phyloP scores from a whole-genome alignment of 306 rosid genomes.

The Dryas alaskensis region DNA sequence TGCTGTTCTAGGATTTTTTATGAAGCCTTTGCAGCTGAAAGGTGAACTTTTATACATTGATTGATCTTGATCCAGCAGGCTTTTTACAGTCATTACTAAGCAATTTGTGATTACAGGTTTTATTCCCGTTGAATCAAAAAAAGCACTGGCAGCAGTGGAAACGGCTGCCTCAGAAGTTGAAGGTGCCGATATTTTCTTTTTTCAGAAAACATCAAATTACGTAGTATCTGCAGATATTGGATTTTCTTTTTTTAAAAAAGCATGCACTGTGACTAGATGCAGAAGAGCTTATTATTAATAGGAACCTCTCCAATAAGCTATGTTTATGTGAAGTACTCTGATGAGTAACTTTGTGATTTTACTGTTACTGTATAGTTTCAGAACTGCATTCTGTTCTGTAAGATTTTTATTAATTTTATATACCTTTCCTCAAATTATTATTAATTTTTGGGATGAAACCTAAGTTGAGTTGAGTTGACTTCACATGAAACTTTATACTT shows the following conservation, averaged over 20 bases:
- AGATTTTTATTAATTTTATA: not conserved
- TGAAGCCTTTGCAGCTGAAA: conserved; percentile 78
- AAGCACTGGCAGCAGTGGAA: conserved; percentile 34
- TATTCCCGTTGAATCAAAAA: conserved; percentile 39
- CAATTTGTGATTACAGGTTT: conserved; percentile 48
- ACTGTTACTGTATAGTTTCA: not conserved
- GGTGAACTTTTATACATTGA: conserved; percentile 43
- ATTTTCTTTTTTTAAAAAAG: not conserved
- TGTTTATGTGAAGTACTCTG: not conserved
- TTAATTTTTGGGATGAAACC: not conserved
- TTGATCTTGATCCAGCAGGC: conserved; percentile 15
- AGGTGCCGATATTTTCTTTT: conserved; percentile 41
- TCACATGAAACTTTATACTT: not conserved
- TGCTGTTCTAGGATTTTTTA: conserved; percentile 59
- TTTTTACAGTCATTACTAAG: conserved; percentile 20
- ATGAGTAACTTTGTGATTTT: conserved; percentile 1
- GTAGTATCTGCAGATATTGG: not conserved
- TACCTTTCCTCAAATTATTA: not conserved
- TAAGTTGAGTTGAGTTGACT: not conserved
- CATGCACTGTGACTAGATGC: not conserved
- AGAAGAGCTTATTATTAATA: not conserved
- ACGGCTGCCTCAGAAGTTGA: conserved; percentile 35
- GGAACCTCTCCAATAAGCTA: not conserved
- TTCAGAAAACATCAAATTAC: not conserved
- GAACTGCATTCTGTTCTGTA: not conserved